These are phyloP conservation scores for Trifolium repens DNA, from an alignment of 306 rosid genomes.

Conservation along the genomic window DNA sequence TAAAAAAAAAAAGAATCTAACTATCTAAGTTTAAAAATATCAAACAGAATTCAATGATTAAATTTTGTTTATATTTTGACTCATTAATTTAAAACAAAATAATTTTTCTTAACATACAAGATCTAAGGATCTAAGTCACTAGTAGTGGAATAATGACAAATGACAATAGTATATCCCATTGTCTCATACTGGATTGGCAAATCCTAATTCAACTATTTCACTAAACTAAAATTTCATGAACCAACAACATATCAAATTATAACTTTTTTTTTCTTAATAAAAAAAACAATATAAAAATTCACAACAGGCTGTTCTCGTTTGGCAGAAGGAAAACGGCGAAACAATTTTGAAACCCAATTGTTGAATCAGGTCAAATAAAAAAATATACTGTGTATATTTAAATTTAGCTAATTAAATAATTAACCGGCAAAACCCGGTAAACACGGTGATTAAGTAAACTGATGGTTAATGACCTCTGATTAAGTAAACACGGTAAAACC, in stretches of 20 bases:
- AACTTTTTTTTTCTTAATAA: neutral
- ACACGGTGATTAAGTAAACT: constrained; percentile 53
- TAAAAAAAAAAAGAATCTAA: neutral
- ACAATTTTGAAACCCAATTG: constrained; percentile 29
- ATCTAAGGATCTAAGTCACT: neutral
- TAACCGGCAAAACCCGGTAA: constrained; percentile 76
- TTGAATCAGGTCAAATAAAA: neutral
- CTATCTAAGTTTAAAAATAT: neutral
- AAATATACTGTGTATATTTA: no score
- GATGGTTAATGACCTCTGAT: neutral
- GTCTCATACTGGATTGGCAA: constrained; percentile 40
- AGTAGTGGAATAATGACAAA: constrained; percentile 43
- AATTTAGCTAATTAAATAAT: constrained; percentile 15
- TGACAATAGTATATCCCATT: constrained; percentile 42
- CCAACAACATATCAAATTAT: constrained; percentile 25
- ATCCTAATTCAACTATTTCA: constrained; percentile 35
- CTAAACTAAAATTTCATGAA: constrained; percentile 28
- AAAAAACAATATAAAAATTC: neutral
- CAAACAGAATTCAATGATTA: neutral
- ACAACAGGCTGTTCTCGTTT: constrained; percentile 24
- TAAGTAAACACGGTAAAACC: constrained; percentile 40
- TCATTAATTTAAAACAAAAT: no score
- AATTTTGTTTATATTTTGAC: neutral
- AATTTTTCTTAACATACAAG: neutral
- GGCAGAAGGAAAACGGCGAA: constrained; percentile 55